A percentile compares a stretch with the other conserved stretches of the same genome.
phyloP scores from a whole-genome alignment of 1,284 basidiomycete species.

The Sporisorium sorghi region DNA sequence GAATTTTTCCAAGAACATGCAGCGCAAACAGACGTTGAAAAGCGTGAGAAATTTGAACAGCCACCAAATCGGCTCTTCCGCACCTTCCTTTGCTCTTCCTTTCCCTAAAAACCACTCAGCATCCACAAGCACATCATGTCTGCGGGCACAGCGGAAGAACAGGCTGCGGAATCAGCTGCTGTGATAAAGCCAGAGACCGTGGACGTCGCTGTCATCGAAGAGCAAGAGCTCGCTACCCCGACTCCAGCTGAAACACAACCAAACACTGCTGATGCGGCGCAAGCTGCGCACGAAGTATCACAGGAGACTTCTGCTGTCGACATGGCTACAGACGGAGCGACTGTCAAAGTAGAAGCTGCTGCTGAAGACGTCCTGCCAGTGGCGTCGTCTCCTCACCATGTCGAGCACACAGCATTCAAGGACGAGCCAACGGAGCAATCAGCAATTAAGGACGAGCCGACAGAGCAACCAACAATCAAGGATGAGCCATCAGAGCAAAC shows the following conservation, averaged over 20 bases:
- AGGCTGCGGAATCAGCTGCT: not conserved
- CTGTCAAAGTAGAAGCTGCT: too few species aligned
- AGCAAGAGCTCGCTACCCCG: not conserved
- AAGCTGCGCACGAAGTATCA: not conserved
- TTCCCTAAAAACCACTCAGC: not conserved
- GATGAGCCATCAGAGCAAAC: not conserved
- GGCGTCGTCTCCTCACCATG: not conserved
- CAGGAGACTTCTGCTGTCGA: not conserved
- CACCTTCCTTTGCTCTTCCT: not conserved
- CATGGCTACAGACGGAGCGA: not conserved
- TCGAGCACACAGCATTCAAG: not conserved
- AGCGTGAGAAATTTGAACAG: slow-evolving; percentile 20
- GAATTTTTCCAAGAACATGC: slow-evolving; percentile 21
- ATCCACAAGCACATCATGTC: not conserved
- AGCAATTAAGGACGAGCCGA: too few species aligned
- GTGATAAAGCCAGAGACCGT: not conserved
- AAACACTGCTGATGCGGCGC: not conserved
- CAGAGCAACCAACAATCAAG: not conserved
- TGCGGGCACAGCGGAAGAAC: not conserved
- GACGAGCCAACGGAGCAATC: not conserved
- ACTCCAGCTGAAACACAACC: not conserved
- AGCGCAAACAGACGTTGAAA: slow-evolving; percentile 3
- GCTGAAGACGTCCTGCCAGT: not conserved
- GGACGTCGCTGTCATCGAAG: not conserved
- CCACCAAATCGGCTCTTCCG: not conserved